Base-by-base conservation (phyloP, 2,329 filamentous ascomycete species). In the Sphaerulina populicola region DNA sequence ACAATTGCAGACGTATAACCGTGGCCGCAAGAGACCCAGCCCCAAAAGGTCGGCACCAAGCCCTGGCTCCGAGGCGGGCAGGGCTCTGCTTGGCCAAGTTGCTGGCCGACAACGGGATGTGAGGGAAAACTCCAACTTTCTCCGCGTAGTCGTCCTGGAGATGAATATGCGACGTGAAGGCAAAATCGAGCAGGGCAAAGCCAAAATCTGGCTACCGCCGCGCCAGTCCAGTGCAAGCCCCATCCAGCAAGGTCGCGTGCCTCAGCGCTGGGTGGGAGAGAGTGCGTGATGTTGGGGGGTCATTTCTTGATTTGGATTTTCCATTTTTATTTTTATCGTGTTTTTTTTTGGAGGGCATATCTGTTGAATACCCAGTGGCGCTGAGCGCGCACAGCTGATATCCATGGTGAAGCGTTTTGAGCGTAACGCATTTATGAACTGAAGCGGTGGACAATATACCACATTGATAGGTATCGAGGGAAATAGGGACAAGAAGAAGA, bases 111-210 rank as follows among this genome's bases (percentile, higher is more conserved):
- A 79, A 58, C 73, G 80, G n/a, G 80, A 83, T 60, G 77, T 78
- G 27, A 71, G 80, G 45, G 80, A 83, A 61, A 83, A 83, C 64
- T 72, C 76, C 57, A 75, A 83, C 60, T 83, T 83, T 62, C 66
- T 83, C 42, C 75, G 80, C 33, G 75, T 83, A 57, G 78, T 82
- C 12, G 80, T 83, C 9, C 70, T 83, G 43, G 80, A 83, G 66
- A 82, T 83, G 79, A 82, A 83, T 64, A 83, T 83, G 80, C 74
- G 80, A 35, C 74, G 80, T 39, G 72, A 72, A 54, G 80, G 80
- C 49, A 83, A 83, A 67, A 69, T 83, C 40, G 78, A 79, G 54
- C 71, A 75, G 12, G 77, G 79, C 15, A 72, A 74, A 56, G 80
- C 80, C 23, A 74, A 73, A 50, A 73, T 82, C 53, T 82, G 78